Conservation (phyloP, 192 early-diverging fungal species). For the Backusella sp. region DNA sequence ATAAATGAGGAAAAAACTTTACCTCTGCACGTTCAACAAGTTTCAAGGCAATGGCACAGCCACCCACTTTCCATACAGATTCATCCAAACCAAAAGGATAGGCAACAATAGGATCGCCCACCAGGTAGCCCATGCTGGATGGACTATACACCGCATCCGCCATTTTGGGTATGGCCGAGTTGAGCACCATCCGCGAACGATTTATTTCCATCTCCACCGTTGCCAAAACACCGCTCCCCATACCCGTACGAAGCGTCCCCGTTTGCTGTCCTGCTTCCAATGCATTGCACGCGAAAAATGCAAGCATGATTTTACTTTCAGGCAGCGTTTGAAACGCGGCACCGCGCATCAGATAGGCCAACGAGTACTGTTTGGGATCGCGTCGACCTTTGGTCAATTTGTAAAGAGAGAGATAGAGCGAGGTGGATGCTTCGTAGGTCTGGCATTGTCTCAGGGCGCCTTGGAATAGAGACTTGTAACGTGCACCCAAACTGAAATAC, state of each 20-base stretch:
- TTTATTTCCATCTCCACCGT: neutral
- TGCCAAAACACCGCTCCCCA: neutral
- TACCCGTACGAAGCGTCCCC: slow-evolving; percentile 18
- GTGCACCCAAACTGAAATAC: slow-evolving; percentile 61
- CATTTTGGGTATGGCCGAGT: slow-evolving; percentile 54
- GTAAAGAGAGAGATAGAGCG: slow-evolving; percentile 46
- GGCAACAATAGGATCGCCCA: slow-evolving; percentile 50
- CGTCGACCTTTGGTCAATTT: slow-evolving; percentile 20
- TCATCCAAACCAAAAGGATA: slow-evolving; percentile 59
- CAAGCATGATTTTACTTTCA: slow-evolving; percentile 61
- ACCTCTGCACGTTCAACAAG: slow-evolving; percentile 61
- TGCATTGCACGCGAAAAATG: slow-evolving; percentile 52
- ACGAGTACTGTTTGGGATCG: slow-evolving; percentile 40
- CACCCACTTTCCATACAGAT: slow-evolving; percentile 74
- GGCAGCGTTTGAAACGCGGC: slow-evolving; percentile 47
- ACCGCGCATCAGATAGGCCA: slow-evolving; percentile 55
- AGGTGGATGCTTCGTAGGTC: slow-evolving; percentile 62
- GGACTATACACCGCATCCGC: slow-evolving; percentile 41
- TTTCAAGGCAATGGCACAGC: slow-evolving; percentile 61
- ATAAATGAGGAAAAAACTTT: neutral
- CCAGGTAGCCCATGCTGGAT: slow-evolving; percentile 41
- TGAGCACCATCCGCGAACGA: slow-evolving; percentile 34
- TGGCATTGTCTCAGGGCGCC: slow-evolving; percentile 63
- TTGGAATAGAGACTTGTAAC: slow-evolving; percentile 63
- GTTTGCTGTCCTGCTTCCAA: slow-evolving; percentile 36